Percentiles rank a stretch among this genome's conserved stretches.
Conservation (phyloP, 192 early-diverging fungal genomes). For the Coemansia sp. region DNA sequence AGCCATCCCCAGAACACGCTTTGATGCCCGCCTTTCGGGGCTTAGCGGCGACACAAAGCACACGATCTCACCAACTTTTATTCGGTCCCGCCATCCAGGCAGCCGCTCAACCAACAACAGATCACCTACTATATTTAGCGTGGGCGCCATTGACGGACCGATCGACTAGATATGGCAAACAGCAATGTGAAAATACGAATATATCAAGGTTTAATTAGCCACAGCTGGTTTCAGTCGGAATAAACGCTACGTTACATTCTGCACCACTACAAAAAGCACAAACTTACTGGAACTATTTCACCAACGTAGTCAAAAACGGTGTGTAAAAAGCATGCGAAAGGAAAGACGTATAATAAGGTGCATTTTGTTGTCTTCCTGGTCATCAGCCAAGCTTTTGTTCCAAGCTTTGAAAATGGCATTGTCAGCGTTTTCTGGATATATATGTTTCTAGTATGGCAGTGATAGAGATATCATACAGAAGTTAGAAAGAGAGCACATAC, state of each 20-base stretch:
- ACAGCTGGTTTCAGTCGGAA: neutral
- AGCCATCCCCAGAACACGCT: conserved; percentile 79
- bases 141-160: conserved; percentile 94
- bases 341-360: conserved; percentile 36
- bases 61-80: conserved; percentile 76
- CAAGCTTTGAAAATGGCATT: neutral
- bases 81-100: conserved; percentile 46
- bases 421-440: neutral
- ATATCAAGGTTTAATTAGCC: neutral
- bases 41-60: conserved; percentile 70
- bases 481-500: too few relatives aligned
- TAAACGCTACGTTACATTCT: neutral
- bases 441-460: neutral
- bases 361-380: neutral
- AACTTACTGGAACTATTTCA: conserved; percentile 73
- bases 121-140: conserved; percentile 81
- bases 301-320: conserved; percentile 71
- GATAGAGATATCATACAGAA: too few relatives aligned
- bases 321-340: conserved; percentile 69
- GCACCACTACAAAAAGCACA: neutral
- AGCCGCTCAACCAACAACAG: conserved; percentile 72
- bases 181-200: neutral
- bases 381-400: neutral
- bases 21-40: conserved; percentile 69
- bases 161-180: conserved; percentile 21